These are phyloP conservation scores for Dimocarpus longan DNA, from an alignment of 345 rosid species.

Conservation along the genomic window DNA sequence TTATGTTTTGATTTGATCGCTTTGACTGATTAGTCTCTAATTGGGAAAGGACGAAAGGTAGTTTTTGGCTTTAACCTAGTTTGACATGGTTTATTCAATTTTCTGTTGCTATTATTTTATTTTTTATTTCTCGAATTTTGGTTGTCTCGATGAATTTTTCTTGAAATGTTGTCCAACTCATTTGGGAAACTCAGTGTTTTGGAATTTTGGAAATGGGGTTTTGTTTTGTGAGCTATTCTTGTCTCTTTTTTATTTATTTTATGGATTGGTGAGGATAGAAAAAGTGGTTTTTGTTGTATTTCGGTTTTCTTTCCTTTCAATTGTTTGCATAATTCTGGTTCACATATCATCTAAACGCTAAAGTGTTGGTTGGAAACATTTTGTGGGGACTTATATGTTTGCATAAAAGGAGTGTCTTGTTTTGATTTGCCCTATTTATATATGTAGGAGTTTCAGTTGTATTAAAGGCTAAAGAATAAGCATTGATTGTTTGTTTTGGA, in stretches of 20 bases:
- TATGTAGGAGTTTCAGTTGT: slow-evolving; percentile 4
- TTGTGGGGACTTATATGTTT: not conserved
- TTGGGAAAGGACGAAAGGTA: slow-evolving; percentile 17
- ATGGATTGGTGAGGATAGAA: not conserved
- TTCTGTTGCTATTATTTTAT: slow-evolving; percentile 8
- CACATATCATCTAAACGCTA: slow-evolving; percentile 1
- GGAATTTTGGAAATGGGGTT: slow-evolving; percentile 18
- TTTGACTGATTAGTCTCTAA: slow-evolving; percentile 15
- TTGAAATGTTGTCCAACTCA: slow-evolving; percentile 9
- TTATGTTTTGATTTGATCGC: slow-evolving; percentile 22
- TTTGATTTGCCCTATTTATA: not conserved
- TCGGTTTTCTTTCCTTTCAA: not conserved
- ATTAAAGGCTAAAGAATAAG: not conserved
- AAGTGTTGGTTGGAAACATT: not conserved
- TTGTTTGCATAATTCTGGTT: not conserved
- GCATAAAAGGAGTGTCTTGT: slow-evolving; percentile 3
- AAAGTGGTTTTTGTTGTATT: not conserved
- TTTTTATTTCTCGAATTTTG: slow-evolving; percentile 22
- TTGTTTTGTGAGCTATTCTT: slow-evolving; percentile 22
- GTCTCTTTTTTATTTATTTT: slow-evolving; percentile 21
- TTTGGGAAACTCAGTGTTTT: slow-evolving; percentile 5
- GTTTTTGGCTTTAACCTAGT: slow-evolving; percentile 21
- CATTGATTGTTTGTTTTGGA: not conserved
- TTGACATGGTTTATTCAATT: slow-evolving; percentile 15
- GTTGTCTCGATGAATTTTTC: slow-evolving; percentile 16